These are phyloP conservation scores for Hygrocybe punicea DNA, from an alignment of 768 basidiomycete species.

Conservation along the genomic window DNA sequence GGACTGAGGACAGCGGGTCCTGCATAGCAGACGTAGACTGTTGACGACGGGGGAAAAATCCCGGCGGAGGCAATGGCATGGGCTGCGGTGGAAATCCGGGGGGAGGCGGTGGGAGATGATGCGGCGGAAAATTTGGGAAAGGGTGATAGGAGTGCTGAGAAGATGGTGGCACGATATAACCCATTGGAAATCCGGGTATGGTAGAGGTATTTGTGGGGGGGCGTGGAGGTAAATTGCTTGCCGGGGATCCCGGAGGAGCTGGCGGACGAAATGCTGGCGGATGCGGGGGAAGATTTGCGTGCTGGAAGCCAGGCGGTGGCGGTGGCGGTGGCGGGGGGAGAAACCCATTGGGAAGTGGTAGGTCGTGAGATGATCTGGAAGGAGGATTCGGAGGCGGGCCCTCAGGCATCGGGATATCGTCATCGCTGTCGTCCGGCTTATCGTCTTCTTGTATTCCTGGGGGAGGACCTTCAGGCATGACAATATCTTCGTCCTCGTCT, in stretches of 20 bases:
- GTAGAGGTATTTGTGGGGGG: too few species aligned
- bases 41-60: constrained; percentile 58
- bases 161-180: constrained; percentile 12
- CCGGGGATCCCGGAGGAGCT: constrained; percentile 8
- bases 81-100: constrained; percentile 23
- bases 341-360: constrained; percentile 18
- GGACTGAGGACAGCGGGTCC: constrained; percentile 72
- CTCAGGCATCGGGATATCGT: constrained; percentile 87
- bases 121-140: constrained; percentile 8
- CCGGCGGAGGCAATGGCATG: constrained; percentile 53
- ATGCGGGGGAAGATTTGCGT: constrained; percentile 13
- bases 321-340: constrained; percentile 21
- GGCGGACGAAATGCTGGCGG: constrained; percentile 23
- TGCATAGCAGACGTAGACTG: constrained; percentile 57
- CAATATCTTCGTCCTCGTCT: constrained; percentile 54
- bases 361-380: too few species aligned
- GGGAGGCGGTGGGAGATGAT: constrained; percentile 15
- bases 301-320: constrained; percentile 13
- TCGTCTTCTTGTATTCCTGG: constrained; percentile 50
- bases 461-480: constrained; percentile 63
- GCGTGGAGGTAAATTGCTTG: too few species aligned
- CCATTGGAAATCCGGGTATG: neutral
- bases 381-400: constrained; percentile 56
- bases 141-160: constrained; percentile 20
- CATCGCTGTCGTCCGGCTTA: constrained; percentile 68